Evolutionary conservation across 2,329 filamentous ascomycete genomes (phyloP), one percentile per base, ranked within the genome.

Genomic region (Aspergillus luchuensis): DNA sequence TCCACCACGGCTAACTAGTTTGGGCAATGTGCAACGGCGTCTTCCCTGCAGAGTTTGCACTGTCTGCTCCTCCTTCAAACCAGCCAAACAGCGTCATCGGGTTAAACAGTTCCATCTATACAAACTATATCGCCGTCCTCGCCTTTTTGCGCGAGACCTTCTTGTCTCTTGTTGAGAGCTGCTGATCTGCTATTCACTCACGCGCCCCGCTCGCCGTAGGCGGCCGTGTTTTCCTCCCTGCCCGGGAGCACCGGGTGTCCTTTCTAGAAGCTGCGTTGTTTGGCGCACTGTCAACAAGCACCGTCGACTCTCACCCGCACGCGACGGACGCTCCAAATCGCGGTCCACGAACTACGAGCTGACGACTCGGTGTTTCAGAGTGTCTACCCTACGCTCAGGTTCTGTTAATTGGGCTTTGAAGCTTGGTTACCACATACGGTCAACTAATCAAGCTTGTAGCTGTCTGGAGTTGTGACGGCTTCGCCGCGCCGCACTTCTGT

Each of bases 31-130:
- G 52, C 36, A 28, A 45, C 39, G n/a, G 51, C 17, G 49, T 39
- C 39, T 56, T 56, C 39, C 53, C 23, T 75, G 58, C 71, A 68
- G 63, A 68, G 73, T 76, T 77, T 77, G 74, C 74, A 77, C 60
- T 77, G 74, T 77, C 74, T 76, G 74, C 64, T 67, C 62, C 62
- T 67, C 55, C 69, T 76, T 75, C 75, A 77, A 77, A 76, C 74
- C 66, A 64, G 69, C 63, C 73, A 76, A 76, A 76, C 73, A 74
- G 63, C 69, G 64, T 69, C 67, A 67, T 71, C 66, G 58, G 59
- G 59, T 59, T 60, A 66, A 68, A 72, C 69, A 28, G 30, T 10
- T 30, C 25, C 11, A 50, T 50, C 47, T n/a, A 21, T 33, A 8
- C 23, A 28, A 17, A 50, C 23, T 30, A 21, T 63, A 63, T 65